Base-by-base conservation (phyloP, 306 rosid species). In the Luffa aegyptiaca region DNA sequence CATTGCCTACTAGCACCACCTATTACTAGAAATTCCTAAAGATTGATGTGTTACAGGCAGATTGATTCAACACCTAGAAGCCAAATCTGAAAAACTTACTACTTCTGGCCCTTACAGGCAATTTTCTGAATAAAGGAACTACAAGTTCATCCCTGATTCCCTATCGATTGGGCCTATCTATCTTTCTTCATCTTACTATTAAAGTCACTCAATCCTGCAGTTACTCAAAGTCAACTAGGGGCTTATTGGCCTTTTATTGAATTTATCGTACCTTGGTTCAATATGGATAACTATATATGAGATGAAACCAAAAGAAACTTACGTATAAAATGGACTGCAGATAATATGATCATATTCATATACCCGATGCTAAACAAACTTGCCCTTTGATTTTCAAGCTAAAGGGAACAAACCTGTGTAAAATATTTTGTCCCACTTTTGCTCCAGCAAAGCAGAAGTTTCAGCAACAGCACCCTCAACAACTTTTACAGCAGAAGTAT, bases 351-450 rank as follows among this genome's bases (percentile, higher is more conserved):
- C 51, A 70, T 44, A 39, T 0, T 71, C 51, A 70, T 44, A 39
- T 0, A 20, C 10, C n/a, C 35, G 2, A 70, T 44, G 20, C 36
- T 37, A 68, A 68, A 36, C 16, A 72, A 72, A 72, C 42, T 3
- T 26, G 5, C 58, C 21, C 42, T 20, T 21, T 26, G 26, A 72
- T 48, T 48, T 45, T 48, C 77, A 26, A 72, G 58, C 57, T 48
- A 5, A 72, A 48, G 56, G 44, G 58, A 42, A 59, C 45, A 77
- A 80, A 95, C 99, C 99, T 89, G 99, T 96, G 82, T 96, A 96
- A 83, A 88, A 96, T 85, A 96, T 93, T 81, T 96, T 96, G 89
- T 96, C 99, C 99, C 99, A 96, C 87, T 91, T 96, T 66, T 96
- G 99, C 89, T 96, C 93, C 81, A 96, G 82, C 75, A 96, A 81